A percentile compares a stretch with the other conserved stretches of the same genome.
These are phyloP conservation scores for Sinapis alba DNA, from an alignment of 441 rosid species.

Conservation along the genomic window DNA sequence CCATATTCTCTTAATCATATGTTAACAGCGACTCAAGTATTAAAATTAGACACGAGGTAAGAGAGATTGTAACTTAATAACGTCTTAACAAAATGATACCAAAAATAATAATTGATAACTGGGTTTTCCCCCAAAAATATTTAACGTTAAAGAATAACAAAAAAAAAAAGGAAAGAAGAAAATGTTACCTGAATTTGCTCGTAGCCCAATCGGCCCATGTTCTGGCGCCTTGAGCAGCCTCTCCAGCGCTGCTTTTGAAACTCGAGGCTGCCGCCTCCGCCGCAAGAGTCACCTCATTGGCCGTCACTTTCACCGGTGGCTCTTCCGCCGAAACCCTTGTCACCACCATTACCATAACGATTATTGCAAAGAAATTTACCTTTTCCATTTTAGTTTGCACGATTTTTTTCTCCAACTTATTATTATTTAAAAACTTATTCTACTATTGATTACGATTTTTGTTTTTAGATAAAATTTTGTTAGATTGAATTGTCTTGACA, in stretches of 20 bases:
- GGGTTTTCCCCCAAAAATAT: neutral
- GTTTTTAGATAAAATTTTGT: neutral
- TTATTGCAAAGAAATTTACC: neutral
- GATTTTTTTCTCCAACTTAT: constrained; percentile 6
- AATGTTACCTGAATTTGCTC: constrained; percentile 20
- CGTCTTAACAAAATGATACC: neutral
- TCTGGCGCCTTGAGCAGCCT: constrained; percentile 39
- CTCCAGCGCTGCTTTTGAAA: constrained; percentile 37
- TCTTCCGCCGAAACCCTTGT: constrained; percentile 28
- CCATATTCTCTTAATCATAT: neutral
- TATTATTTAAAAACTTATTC: neutral
- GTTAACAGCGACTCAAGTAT: neutral
- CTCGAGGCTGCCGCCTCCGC: constrained; percentile 38
- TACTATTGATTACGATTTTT: constrained; percentile 24
- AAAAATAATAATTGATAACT: neutral
- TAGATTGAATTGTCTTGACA: constrained; percentile 11
- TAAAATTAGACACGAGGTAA: neutral
- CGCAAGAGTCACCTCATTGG: constrained; percentile 37
- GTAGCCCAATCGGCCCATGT: constrained; percentile 43
- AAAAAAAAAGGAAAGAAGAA: neutral
- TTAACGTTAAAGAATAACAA: neutral
- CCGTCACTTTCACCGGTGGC: constrained; percentile 2
- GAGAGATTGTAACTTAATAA: neutral
- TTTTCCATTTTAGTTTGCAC: constrained; percentile 25
- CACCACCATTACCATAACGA: constrained; percentile 20